Base-by-base conservation (phyloP, 2,329 filamentous ascomycete genomes). In the Diaporthe sp. region DNA sequence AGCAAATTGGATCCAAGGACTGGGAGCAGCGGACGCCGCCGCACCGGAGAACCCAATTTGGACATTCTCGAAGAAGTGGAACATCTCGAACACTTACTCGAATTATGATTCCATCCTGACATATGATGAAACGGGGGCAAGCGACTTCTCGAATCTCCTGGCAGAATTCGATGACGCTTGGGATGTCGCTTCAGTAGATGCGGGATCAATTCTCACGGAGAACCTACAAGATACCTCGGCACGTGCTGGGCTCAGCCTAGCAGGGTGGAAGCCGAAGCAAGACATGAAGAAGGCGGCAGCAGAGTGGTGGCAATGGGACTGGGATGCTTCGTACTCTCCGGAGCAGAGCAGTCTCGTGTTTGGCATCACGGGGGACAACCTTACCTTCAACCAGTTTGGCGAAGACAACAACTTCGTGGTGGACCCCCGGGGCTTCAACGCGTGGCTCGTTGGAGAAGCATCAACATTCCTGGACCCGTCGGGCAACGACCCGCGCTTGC, bases 381-480 rank as follows among this genome's bases (percentile, higher is more conserved):
- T 91, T 12, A 92, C 91, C 0, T 93, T 91, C 78, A 88, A 91
- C 76, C 88, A 92, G 75, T 93, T 88, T 81, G 88, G 88, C n/a
- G 87, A 91, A 22, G 87, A 87, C 25, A 92, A 92, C 80, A 90
- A 92, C 77, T 88, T 90, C 42, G 91, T 92, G 55, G 83, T 86
- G 44, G 92, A 94, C 75, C 87, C 88, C 58, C 87, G 92, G 0
- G 92, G 92, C 4, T 93, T 90, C 82, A 91, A 88, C 75, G 79
- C 86, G 19, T 89, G 92, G 77, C 86, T 93, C 34, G 84, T 88
- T 37, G 86, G 87, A 25, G 88, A 92, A 79, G 91, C 91, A 0
- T 83, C 85, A 0, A 88, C 88, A 0, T 93, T 93, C 78, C 86
- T 94, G 1, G 78, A 81, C 49, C 65, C 74, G 17, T 10, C 44